Conservation (phyloP, 441 rosid genomes). For the Gossypium schwendimanii region DNA sequence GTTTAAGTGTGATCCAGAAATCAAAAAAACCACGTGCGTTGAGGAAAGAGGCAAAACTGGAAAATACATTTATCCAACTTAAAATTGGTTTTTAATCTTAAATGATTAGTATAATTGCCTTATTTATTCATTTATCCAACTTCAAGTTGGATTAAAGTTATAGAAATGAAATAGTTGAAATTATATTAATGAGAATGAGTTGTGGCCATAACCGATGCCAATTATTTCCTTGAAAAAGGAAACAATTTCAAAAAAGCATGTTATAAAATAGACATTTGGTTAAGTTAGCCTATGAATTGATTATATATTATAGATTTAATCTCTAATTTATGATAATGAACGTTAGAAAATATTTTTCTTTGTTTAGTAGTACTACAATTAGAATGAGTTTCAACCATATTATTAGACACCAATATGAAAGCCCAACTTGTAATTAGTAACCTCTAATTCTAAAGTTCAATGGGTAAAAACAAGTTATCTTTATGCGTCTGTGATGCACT, state of each 20-base stretch:
- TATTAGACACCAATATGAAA: neutral
- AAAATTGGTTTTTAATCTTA: neutral
- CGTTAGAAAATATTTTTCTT: neutral
- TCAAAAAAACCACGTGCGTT: neutral
- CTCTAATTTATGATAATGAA: neutral
- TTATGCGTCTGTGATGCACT: neutral
- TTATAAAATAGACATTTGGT: neutral
- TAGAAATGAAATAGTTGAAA: too few relatives aligned
- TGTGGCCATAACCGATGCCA: neutral
- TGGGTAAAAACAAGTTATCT: neutral
- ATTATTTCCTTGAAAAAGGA: neutral
- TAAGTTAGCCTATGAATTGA: neutral
- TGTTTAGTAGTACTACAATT: neutral
- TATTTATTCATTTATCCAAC: neutral
- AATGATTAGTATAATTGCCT: neutral
- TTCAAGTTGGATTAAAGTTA: neutral
- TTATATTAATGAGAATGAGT: neutral
- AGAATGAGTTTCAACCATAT: neutral
- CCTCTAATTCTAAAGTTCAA: neutral
- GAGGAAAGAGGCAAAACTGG: neutral
- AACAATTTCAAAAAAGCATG: neutral
- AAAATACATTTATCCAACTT: neutral
- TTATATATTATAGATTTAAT: neutral
- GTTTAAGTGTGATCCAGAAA: neutral
- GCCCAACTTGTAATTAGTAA: neutral